Evolutionary conservation across 495 filamentous ascomycete species (phyloP), one percentile per base, ranked within the genome.

Genomic region (Podospora appendiculata): DNA sequence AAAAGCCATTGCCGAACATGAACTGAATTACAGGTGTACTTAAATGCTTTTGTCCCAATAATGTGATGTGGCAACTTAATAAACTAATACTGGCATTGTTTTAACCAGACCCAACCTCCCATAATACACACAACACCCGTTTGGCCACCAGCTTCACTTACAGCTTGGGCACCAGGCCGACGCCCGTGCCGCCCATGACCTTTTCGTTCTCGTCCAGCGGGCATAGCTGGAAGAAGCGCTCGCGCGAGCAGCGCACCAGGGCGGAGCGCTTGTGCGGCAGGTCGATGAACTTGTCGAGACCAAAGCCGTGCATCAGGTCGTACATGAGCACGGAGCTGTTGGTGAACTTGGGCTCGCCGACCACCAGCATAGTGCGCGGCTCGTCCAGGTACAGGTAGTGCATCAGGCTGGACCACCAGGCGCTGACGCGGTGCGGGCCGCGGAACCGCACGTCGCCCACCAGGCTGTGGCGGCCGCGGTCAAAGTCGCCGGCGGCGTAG

Each of bases 321-420:
- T 86, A 86, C 41, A 78, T 77, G 41, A 87, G 70, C 14, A 87
- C 80, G 5, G 74, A 80, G 25, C 64, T 68, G 51, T 78, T 79
- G 9, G 76, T 82, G 33, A 76, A 78, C 60, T 79, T 79, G 46
- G 84, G 83, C 72, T 87, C 84, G 32, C 84, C 84, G 2, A 87
- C 82, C 1, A 83, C 78, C 48, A 70, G 63, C 52, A 61, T 68
- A 4, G 84, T 87, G 32, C 84, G 78, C 54, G 81, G 79, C 54
- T 87, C 84, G 63, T 87, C 84, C 39, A 87, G 70, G 67, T 83
- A 87, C 53, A 81, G 71, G 60, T 84, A 87, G 61, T 87, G 84
- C 67, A 87, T 86, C 62, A 80, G 67, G 58, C 76, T 79, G 13
- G 79, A 80, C 72, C 80, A 86, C 84, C 84, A 87, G 12, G 80